Conservation (phyloP, 2,329 filamentous ascomycete species). For the Cercospora sesami region DNA sequence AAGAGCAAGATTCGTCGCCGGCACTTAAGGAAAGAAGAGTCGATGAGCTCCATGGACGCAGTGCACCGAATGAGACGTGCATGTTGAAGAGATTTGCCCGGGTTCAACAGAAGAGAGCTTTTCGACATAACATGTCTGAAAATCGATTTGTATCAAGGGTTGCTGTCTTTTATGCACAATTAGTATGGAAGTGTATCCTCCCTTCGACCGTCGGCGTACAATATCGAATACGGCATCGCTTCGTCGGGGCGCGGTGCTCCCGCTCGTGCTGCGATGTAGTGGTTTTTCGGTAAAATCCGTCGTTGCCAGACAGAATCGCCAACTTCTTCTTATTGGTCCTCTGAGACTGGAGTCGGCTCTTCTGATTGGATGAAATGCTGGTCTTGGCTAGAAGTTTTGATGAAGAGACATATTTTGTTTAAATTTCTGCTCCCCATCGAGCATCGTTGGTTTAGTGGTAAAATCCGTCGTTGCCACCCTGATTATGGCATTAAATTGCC, state of each 20-base stretch:
- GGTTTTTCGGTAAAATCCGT: not conserved
- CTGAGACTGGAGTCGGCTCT: not conserved
- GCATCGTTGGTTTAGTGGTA: not conserved
- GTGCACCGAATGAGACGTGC: not conserved
- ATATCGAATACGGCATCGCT: not conserved
- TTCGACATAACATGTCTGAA: not conserved
- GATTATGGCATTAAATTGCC: no score
- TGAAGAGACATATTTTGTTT: not conserved
- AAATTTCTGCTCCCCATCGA: accelerated
- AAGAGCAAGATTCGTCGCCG: not conserved
- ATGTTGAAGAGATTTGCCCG: not conserved
- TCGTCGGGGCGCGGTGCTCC: not conserved
- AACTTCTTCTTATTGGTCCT: not conserved
- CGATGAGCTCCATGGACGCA: not conserved
- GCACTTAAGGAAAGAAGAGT: not conserved
- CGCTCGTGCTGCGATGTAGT: not conserved
- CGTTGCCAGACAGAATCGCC: not conserved
- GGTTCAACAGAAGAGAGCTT: not conserved
- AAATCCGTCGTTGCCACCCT: not conserved
- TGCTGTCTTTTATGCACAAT: not conserved
- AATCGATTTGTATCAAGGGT: not conserved
- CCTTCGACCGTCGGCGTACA: not conserved
- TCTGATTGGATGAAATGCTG: not conserved
- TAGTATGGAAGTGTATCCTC: not conserved
- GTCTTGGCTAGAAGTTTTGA: not conserved